phyloP scores from a whole-genome alignment of 2,329 filamentous ascomycete genomes.

The Eurotiales sp. region DNA sequence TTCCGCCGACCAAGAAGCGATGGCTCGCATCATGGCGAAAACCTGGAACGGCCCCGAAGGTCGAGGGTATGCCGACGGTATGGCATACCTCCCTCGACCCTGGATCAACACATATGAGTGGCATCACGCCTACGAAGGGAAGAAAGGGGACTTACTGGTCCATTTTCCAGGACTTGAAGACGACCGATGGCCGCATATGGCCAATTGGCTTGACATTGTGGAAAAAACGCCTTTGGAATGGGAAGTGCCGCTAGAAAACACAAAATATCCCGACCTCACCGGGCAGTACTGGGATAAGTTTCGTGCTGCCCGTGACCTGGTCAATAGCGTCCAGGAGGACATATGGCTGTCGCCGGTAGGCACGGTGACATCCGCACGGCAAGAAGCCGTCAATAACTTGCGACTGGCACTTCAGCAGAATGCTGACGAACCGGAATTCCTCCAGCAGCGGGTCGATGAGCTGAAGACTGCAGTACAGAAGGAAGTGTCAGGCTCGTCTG shows the following conservation, averaged over 20 bases:
- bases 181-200: conserved; percentile 24
- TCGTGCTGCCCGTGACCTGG: conserved; percentile 17
- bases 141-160: conserved; percentile 27
- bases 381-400: conserved; percentile 15
- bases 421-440: conserved; percentile 14
- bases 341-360: conserved; percentile 17
- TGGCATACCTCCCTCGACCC: conserved; percentile 21
- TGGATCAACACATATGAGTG: conserved; percentile 29
- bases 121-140: conserved; percentile 24
- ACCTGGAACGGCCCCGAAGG: conserved; percentile 17
- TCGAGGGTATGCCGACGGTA: conserved; percentile 17
- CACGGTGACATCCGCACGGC: conserved; percentile 4
- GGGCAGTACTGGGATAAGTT: conserved; percentile 22
- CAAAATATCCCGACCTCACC: conserved; percentile 19
- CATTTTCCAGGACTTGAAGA: conserved; percentile 28
- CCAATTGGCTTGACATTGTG: conserved; percentile 24
- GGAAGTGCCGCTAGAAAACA: conserved; percentile 23
- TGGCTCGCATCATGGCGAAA: conserved; percentile 21
- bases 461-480: conserved; percentile 10
- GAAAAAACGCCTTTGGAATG: conserved; percentile 20
- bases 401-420: conserved; percentile 15
- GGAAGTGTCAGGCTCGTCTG: conserved; percentile 8
- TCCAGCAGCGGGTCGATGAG: conserved; percentile 17
- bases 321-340: conserved; percentile 15
- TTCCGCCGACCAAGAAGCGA: conserved; percentile 22